phyloP scores from a whole-genome alignment of 139 green algal species.

The Asterochloris sp. region DNA sequence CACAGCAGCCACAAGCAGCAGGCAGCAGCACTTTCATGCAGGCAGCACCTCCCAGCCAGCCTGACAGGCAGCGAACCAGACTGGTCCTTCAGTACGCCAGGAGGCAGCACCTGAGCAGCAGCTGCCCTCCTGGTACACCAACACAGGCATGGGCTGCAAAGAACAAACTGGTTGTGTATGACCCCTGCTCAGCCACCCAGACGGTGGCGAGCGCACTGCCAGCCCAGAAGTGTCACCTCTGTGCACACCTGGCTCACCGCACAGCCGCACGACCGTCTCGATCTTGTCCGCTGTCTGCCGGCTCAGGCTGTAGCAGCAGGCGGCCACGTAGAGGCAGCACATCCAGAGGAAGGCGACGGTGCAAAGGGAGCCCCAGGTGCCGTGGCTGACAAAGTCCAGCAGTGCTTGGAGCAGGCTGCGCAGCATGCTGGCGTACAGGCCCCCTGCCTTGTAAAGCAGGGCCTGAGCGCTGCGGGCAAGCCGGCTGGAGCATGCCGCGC shows the following conservation, averaged over 20 bases:
- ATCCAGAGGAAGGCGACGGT: constrained; percentile 1
- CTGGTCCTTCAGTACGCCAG: no score
- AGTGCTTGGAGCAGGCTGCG: not conserved
- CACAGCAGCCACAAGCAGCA: no score
- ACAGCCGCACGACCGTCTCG: constrained; percentile 8
- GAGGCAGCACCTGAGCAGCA: no score
- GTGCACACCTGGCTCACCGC: not conserved
- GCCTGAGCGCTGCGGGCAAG: not conserved
- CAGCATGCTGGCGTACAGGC: not conserved
- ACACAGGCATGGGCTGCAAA: no score
- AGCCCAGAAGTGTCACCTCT: not conserved
- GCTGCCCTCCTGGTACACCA: no score
- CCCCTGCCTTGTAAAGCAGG: constrained; percentile 8
- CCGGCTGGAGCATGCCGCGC: not conserved
- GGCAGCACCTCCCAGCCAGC: no score
- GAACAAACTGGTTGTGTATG: no score
- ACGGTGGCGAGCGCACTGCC: not conserved
- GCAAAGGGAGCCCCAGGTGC: not conserved
- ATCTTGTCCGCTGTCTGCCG: constrained; percentile 8
- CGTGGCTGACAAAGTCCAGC: not conserved
- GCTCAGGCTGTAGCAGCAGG: not conserved
- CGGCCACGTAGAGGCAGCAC: not conserved
- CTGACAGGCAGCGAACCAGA: no score
- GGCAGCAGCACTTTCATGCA: no score
- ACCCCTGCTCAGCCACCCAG: not conserved